Evolutionary conservation across 495 filamentous ascomycete genomes (phyloP), one percentile per base, ranked within the genome.

Genomic region (Penicillium salamii): DNA sequence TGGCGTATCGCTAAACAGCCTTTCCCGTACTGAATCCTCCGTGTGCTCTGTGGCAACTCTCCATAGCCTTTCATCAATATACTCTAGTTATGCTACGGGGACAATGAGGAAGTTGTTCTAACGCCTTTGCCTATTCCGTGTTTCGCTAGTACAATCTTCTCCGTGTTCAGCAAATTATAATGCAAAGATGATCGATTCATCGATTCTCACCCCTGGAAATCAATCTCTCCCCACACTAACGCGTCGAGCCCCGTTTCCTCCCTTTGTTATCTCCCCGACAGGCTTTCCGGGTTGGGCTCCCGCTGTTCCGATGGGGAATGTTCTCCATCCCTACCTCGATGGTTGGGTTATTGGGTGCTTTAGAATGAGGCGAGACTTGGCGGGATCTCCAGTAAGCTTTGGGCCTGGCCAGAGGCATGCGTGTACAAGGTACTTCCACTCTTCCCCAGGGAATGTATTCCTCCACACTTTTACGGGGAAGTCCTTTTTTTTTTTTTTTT

Each of bases 331-430:
- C 34, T 55, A 34, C 34, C 15, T 46, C 40, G 34, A 49, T 46
- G 19, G 21, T 35, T 57, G 50, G 43, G 40, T 36, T 39, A 28
- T 32, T 21, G 44, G 32, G 48, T n/a, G 36, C 15, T 48, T 48
- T 48, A 59, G 52, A 61, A 58, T 61, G 52, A 55, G 58, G 52
- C 58, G 55, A 45, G 55, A 20, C 48, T 55, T 57, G 54, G 54
- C 54, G 36, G 26, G 45, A 57, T 47, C 46, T 29, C 26, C 26
- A 32, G 28, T 35, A 46, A 32, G 46, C 33, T 18, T 35, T 50
- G 28, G 31, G 42, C 9, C 33, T 45, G 29, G 38, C 34, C 38
- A 46, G n/a, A n/a, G 24, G 44, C 46, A 39, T 42, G 42, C 28
- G 38, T 35, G 33, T 42, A 42, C 49, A 36, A 33, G 28, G 31